Percentiles rank a stretch among this genome's conserved stretches.
These are phyloP conservation scores for Epichloe scottii DNA, from an alignment of 2,329 filamentous ascomycete genomes.

Conservation along the genomic window DNA sequence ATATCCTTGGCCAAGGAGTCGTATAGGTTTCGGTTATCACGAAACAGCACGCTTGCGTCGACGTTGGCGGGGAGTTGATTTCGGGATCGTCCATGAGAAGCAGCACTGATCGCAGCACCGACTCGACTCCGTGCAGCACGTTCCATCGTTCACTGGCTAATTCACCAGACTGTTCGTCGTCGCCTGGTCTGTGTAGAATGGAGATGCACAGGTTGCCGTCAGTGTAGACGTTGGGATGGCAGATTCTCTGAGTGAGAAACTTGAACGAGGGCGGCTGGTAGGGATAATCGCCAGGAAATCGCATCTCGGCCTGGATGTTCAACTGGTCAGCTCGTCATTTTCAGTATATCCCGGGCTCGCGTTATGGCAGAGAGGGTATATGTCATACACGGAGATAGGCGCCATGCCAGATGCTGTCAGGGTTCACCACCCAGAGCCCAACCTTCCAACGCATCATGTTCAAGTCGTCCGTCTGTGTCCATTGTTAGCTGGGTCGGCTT, in stretches of 20 bases:
- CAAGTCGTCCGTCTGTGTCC: slow-evolving; percentile 54
- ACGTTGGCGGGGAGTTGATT: slow-evolving; percentile 92
- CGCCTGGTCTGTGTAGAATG: slow-evolving; percentile 84
- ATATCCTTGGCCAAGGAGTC: slow-evolving; percentile 55
- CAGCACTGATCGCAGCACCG: slow-evolving; percentile 83
- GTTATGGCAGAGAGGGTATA: not conserved
- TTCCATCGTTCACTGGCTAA: slow-evolving; percentile 86
- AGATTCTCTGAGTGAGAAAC: slow-evolving; percentile 62
- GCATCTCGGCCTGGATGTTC: slow-evolving; percentile 58
- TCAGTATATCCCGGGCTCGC: slow-evolving; percentile 5
- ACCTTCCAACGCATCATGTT: slow-evolving; percentile 82
- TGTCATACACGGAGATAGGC: slow-evolving; percentile 69
- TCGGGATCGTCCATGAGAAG: slow-evolving; percentile 89
- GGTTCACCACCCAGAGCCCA: slow-evolving; percentile 83
- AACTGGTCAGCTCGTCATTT: not conserved
- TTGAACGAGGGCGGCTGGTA: slow-evolving; percentile 81
- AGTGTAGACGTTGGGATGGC: slow-evolving; percentile 86
- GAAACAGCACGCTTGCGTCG: slow-evolving; percentile 76
- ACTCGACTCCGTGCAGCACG: slow-evolving; percentile 86
- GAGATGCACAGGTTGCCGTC: slow-evolving; percentile 92
- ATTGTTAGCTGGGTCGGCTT: not conserved
- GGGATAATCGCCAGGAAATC: slow-evolving; percentile 79
- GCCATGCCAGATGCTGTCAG: slow-evolving; percentile 82
- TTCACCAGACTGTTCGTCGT: slow-evolving; percentile 88
- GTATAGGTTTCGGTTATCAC: slow-evolving; percentile 60